Evolutionary conservation across 805 yeast species (phyloP).

Genomic region (Candida tallmaniae): DNA sequence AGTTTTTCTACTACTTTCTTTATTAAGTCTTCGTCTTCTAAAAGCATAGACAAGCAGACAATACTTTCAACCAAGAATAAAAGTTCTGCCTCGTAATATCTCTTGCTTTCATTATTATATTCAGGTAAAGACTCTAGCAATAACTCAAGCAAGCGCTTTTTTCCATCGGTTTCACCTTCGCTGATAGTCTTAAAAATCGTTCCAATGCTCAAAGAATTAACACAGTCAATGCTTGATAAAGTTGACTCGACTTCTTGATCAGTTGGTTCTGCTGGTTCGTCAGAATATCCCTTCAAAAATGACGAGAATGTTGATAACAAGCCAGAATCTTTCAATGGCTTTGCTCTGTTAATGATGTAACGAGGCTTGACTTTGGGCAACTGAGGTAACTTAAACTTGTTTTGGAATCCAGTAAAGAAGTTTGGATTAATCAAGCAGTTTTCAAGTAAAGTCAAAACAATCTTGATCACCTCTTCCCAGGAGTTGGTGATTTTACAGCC

Average conservation of each 20-base stretch:
- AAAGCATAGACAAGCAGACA: constrained; percentile 31
- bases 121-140: constrained; percentile 26
- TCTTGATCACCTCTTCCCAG: constrained; percentile 60
- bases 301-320: constrained; percentile 89
- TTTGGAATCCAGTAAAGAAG: constrained; percentile 60
- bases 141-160: constrained; percentile 26
- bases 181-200: constrained; percentile 52
- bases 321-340: constrained; percentile 68
- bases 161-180: constrained; percentile 28
- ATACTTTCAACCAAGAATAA: constrained; percentile 45
- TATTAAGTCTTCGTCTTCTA: constrained; percentile 20
- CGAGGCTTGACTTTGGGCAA: constrained; percentile 65
- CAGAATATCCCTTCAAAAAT: constrained; percentile 80
- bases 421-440: constrained; percentile 66
- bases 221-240: constrained; percentile 75
- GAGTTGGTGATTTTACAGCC: constrained; percentile 45
- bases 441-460: constrained; percentile 63
- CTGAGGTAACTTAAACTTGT: constrained; percentile 44
- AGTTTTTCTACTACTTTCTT: constrained; percentile 13
- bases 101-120: constrained; percentile 21
- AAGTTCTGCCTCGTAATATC: constrained; percentile 43
- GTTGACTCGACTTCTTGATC: constrained; percentile 90
- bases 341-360: constrained; percentile 56
- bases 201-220: constrained; percentile 61
- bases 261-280: constrained; percentile 86